Percentiles rank a stretch among this genome's conserved stretches.
Conservation (phyloP, 2,329 filamentous ascomycete genomes). For the Helicocarpus griseus region DNA sequence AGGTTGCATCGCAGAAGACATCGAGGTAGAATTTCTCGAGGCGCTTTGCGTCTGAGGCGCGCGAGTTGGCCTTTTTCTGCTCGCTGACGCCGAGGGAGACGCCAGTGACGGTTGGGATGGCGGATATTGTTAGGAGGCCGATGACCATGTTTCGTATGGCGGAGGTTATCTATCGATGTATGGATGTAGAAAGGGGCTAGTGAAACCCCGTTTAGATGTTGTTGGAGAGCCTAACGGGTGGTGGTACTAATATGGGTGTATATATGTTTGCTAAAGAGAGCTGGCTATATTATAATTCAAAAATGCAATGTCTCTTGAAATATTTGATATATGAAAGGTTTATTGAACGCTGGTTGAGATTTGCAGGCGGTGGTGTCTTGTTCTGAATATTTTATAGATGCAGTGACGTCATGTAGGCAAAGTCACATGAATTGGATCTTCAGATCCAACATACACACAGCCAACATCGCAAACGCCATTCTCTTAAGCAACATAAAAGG, state of each 20-base stretch:
- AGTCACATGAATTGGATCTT: neutral
- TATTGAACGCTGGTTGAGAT: too few species aligned
- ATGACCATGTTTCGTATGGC: slow-evolving; percentile 33
- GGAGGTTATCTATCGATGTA: neutral
- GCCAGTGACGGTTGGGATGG: slow-evolving; percentile 40
- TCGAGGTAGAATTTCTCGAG: slow-evolving; percentile 40
- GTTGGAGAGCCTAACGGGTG: too few species aligned
- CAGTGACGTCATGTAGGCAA: neutral
- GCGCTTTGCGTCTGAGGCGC: slow-evolving; percentile 34
- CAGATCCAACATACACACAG: neutral
- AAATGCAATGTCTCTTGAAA: too few species aligned
- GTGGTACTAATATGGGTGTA: neutral
- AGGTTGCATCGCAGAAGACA: slow-evolving; percentile 26
- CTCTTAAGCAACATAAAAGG: neutral
- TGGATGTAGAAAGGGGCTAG: too few species aligned
- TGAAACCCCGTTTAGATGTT: too few species aligned
- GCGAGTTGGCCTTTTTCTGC: slow-evolving; percentile 36
- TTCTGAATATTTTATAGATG: neutral
- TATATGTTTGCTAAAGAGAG: neutral
- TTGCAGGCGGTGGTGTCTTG: too few species aligned
- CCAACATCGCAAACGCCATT: neutral
- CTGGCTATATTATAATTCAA: too few species aligned
- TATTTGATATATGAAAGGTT: neutral
- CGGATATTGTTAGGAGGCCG: slow-evolving; percentile 28
- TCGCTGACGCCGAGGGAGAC: slow-evolving; percentile 36